Percentiles rank a stretch among this genome's conserved stretches.
Conservation (phyloP, 495 filamentous ascomycete genomes). For the Hypoxylon trugodes region DNA sequence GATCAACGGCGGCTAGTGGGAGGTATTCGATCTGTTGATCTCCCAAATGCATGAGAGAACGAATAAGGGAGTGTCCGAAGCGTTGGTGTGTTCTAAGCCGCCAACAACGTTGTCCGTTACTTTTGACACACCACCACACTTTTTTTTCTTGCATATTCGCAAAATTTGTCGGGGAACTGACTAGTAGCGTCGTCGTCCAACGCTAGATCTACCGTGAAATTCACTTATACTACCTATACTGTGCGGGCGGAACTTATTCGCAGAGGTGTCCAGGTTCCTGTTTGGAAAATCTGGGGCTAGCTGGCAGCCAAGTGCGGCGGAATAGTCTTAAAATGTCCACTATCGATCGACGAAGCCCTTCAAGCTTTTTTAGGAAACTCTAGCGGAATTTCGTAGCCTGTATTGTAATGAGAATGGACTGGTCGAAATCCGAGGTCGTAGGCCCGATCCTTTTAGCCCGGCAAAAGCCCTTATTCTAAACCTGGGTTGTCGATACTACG, state of each 20-base stretch:
- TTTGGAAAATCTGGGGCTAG: slow-evolving; percentile 14
- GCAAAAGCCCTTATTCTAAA: slow-evolving; percentile 29
- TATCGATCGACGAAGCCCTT: slow-evolving; percentile 33
- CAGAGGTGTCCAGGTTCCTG: slow-evolving; percentile 10
- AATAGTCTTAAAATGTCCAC: slow-evolving; percentile 25
- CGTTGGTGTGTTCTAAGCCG: slow-evolving; percentile 11
- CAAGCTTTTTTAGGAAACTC: slow-evolving; percentile 24
- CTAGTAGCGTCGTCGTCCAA: slow-evolving; percentile 7
- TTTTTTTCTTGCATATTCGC: slow-evolving; percentile 12
- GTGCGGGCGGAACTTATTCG: slow-evolving; percentile 10
- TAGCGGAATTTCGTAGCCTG: slow-evolving; percentile 15
- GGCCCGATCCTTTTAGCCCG: slow-evolving; percentile 39
- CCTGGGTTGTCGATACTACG: slow-evolving; percentile 33
- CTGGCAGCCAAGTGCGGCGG: slow-evolving; percentile 15
- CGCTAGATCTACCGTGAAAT: slow-evolving; percentile 15
- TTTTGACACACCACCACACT: slow-evolving; percentile 6
- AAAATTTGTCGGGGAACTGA: slow-evolving; percentile 21
- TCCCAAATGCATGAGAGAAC: slow-evolving; percentile 34
- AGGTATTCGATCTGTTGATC: slow-evolving; percentile 44
- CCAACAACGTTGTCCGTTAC: slow-evolving; percentile 6
- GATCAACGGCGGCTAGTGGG: slow-evolving; percentile 41
- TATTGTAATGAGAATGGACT: slow-evolving; percentile 1
- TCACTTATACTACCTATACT: slow-evolving; percentile 15
- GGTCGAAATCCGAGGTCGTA: slow-evolving; percentile 31
- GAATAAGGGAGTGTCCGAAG: slow-evolving; percentile 30